These are phyloP conservation scores for Pyricularia grisea DNA, from an alignment of 2,329 filamentous ascomycete genomes.

Conservation along the genomic window DNA sequence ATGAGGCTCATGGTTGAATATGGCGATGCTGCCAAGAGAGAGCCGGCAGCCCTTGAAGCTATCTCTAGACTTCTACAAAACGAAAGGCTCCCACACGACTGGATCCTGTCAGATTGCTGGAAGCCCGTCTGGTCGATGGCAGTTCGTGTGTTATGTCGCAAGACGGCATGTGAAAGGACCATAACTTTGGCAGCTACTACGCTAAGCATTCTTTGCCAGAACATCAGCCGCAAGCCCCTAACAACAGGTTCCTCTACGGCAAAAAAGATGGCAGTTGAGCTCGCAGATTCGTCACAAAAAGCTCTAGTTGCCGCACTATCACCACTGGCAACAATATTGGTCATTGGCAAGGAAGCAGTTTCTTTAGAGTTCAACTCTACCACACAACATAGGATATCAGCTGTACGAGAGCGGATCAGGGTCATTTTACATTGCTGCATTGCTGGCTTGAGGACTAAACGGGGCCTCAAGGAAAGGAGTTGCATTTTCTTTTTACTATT, in stretches of 20 bases:
- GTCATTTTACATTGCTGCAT: conserved; percentile 12
- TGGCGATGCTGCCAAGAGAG: conserved; percentile 18
- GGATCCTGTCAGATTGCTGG: conserved; percentile 34
- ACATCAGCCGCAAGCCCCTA: not conserved
- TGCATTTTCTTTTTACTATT: conserved; percentile 1
- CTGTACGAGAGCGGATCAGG: conserved; percentile 12
- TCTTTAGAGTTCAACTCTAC: not conserved
- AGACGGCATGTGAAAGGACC: conserved; percentile 20
- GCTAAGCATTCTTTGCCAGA: not conserved
- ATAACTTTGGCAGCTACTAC: conserved; percentile 23
- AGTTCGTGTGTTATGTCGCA: conserved; percentile 23
- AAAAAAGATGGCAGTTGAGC: not conserved
- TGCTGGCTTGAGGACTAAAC: not conserved
- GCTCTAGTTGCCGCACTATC: conserved; percentile 28
- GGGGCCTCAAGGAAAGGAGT: not conserved
- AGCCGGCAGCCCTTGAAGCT: conserved; percentile 25
- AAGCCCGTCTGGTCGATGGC: conserved; percentile 28
- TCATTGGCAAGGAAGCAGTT: conserved; percentile 16
- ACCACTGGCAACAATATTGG: conserved; percentile 26
- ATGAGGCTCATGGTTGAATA: conserved; percentile 16
- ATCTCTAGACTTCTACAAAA: conserved; percentile 24
- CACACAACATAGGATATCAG: conserved; percentile 4
- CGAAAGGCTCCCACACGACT: conserved; percentile 26
- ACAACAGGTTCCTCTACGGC: not conserved
- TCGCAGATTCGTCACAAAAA: not conserved